Conservation (phyloP, 306 rosid genomes). For the Erythrophleum fordii region DNA sequence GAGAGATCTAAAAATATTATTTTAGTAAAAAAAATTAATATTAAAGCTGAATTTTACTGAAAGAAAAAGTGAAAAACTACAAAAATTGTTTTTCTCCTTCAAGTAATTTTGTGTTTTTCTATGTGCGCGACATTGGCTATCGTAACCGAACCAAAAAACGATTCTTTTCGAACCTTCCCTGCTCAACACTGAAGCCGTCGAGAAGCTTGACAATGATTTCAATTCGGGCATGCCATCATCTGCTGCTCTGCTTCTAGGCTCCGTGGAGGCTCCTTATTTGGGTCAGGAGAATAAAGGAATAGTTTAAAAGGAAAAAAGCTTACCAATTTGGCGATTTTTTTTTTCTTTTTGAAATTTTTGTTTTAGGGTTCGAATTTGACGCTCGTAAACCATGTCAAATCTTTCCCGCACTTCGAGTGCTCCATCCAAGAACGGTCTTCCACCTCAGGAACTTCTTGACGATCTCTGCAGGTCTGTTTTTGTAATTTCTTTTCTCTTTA, state of each 20-base stretch:
- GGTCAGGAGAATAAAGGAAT: background rate
- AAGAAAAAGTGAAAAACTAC: background rate
- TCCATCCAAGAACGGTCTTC: conserved; percentile 77
- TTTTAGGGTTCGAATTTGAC: background rate
- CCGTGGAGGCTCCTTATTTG: background rate
- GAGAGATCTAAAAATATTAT: too few relatives aligned
- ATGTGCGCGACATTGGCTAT: too few relatives aligned
- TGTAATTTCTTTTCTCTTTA: background rate
- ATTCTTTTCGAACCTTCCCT: background rate
- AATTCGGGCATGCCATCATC: background rate
- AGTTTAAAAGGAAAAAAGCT: background rate
- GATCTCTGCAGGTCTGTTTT: conserved; percentile 82
- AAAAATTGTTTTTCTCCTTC: background rate
- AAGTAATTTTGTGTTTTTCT: background rate
- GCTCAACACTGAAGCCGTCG: background rate
- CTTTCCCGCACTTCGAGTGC: conserved; percentile 64
- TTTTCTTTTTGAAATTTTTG: background rate
- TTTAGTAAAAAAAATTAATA: too few relatives aligned
- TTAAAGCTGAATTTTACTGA: too few relatives aligned
- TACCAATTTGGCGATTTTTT: background rate
- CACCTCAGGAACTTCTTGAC: conserved; percentile 90
- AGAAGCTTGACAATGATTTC: background rate
- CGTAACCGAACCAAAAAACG: background rate
- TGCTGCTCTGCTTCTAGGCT: background rate
- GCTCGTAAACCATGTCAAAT: conserved; percentile 62